Conservation (phyloP, 2,329 filamentous ascomycete genomes). For the Fusarium odoratissimum region DNA sequence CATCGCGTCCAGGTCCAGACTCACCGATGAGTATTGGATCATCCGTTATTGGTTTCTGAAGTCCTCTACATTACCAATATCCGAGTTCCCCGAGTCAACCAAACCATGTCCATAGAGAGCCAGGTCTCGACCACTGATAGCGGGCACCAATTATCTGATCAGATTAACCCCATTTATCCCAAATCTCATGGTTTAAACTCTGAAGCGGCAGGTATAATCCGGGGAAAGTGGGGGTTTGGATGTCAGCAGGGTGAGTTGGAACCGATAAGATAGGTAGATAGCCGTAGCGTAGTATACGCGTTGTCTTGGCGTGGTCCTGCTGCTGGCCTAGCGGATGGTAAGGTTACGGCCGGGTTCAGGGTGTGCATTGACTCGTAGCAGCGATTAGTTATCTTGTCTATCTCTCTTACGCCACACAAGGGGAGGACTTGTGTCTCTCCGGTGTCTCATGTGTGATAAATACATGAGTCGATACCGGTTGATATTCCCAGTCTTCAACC, state of each 20-base stretch:
- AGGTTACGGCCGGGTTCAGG: not conserved
- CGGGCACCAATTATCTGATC: slow-evolving; percentile 1
- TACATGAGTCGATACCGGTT: not conserved
- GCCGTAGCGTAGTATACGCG: not conserved
- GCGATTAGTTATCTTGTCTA: not conserved
- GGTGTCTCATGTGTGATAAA: not conserved
- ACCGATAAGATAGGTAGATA: slow-evolving; percentile 3
- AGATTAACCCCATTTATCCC: slow-evolving; percentile 1
- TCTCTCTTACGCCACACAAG: not conserved
- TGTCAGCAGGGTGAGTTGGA: not conserved
- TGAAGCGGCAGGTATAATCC: not conserved
- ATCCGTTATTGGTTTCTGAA: not conserved
- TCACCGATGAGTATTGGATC: not conserved
- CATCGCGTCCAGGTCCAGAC: not conserved
- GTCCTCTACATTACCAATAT: not conserved
- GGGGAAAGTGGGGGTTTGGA: slow-evolving; percentile 10
- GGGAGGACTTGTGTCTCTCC: not conserved
- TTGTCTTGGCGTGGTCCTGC: not conserved
- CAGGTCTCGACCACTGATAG: not conserved
- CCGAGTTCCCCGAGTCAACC: not conserved
- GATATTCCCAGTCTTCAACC: not conserved
- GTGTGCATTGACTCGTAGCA: not conserved
- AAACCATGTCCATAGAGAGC: not conserved
- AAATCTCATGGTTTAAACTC: not conserved
- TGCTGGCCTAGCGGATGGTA: not conserved